Base-by-base conservation (phyloP, 2,329 filamentous ascomycete species). In the Nemania sp. region DNA sequence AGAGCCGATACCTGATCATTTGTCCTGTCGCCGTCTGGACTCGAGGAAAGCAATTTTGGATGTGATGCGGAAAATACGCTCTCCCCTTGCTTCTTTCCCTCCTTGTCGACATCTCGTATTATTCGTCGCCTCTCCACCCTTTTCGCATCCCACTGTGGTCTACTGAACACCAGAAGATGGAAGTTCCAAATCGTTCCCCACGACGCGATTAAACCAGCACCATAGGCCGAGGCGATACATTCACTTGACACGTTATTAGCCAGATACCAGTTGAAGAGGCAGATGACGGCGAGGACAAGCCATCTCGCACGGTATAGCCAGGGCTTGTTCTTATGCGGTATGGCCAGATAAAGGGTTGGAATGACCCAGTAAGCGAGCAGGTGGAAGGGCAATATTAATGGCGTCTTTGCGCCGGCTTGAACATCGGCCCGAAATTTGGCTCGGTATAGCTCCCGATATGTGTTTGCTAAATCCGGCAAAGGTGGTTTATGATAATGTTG, bases 121-220 rank as follows among this genome's bases (percentile, higher is more conserved):
- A 57, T 65, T 61, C 60, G 68, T 49, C 56, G 53, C 26, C 72
- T 75, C 48, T 77, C 67, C 0, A 80, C 74, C 57, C 83, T 76
- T 56, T 77, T 80, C 0, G 78, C 78, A 17, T 83, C 79, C 64
- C 77, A 79, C 66, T 86, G 83, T 3, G 82, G 81, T 15, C 73
- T 70, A 40, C 74, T 78, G 70, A 80, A 81, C 1, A 86, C 66
- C 20, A 86, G 66, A 62, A 82, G 65, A 17, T 76, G 75, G 49
- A 78, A 62, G 30, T 68, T 73, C 68, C 75, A 77, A 15, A 85
- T 65, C 9, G 79, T 77, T 1, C 77, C 74, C 79, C 79, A 86
- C 3, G 70, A 66, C 3, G 72, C 73, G 31, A 78, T 63, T 43
- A 86, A 62, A 0, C 84, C 84, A 1, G 72, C 66, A 1, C 69